These are phyloP conservation scores for Evansstolkia leycettana DNA, from an alignment of 495 filamentous ascomycete species.

Conservation along the genomic window DNA sequence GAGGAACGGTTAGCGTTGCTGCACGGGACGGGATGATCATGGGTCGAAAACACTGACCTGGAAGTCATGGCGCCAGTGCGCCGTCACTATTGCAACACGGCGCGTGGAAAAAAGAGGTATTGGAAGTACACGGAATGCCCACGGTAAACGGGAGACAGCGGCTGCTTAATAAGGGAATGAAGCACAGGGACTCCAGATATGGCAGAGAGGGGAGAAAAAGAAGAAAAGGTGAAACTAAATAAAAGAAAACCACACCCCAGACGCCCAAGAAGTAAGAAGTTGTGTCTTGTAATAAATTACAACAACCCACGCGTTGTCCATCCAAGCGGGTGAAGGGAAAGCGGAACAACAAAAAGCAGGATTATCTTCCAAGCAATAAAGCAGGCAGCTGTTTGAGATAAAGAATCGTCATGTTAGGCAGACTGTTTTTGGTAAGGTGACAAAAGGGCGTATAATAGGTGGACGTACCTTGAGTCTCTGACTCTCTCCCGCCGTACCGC, in stretches of 20 bases:
- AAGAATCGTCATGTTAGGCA: too few species aligned
- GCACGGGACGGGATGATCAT: slow-evolving; percentile 14
- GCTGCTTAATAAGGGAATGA: background rate
- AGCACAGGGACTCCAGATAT: background rate
- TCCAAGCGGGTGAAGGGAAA: background rate
- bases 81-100: slow-evolving; percentile 12
- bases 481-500: too few species aligned
- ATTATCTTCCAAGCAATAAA: slow-evolving; percentile 5
- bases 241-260: background rate
- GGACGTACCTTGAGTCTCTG: too few species aligned
- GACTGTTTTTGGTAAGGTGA: too few species aligned
- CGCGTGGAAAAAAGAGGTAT: slow-evolving; percentile 12
- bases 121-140: slow-evolving; percentile 4
- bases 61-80: slow-evolving; percentile 35
- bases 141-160: background rate
- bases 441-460: too few species aligned
- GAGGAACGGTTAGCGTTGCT: slow-evolving; percentile 22
- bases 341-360: too few species aligned
- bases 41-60: slow-evolving; percentile 35
- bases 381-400: background rate
- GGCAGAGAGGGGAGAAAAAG: background rate
- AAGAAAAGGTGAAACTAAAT: slow-evolving; percentile 1
- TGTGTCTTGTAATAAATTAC: too few species aligned
- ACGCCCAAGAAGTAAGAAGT: too few species aligned
- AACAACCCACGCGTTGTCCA: background rate